Percentiles rank a stretch among this genome's conserved stretches.
Evolutionary conservation across 2,329 filamentous ascomycete genomes (phyloP).

Genomic region (Polychaeton citri): DNA sequence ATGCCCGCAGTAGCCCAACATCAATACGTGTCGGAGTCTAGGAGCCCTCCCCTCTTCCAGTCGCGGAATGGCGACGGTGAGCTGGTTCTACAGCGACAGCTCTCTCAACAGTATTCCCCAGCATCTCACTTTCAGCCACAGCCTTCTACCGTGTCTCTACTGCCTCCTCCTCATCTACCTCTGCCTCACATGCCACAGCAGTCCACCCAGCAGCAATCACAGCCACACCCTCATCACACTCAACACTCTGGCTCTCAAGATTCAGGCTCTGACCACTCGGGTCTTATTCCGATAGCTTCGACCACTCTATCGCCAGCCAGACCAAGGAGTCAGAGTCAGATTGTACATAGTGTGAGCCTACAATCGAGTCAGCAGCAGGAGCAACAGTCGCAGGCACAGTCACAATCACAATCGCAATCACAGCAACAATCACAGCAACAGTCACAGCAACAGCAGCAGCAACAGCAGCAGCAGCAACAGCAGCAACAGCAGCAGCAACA

Average conservation of each 20-base stretch:
- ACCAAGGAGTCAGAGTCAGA: not conserved
- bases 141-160: not conserved
- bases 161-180: not conserved
- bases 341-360: not conserved
- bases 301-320: not conserved
- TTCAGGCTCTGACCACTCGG: no score
- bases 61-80: not conserved
- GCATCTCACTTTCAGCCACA: no score
- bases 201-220: not conserved
- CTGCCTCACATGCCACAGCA: not conserved
- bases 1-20: not conserved
- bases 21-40: not conserved
- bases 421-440: not conserved
- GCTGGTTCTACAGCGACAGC: not conserved
- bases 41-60: not conserved
- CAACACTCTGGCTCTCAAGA: no score
- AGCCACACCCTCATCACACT: no score
- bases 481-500: not conserved
- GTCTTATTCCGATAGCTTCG: not conserved
- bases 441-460: not conserved
- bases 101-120: not conserved
- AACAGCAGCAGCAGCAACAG: not conserved
- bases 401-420: no score
- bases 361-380: not conserved
- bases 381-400: not conserved